Evolutionary conservation across 805 yeast genomes (phyloP), one percentile per base, ranked within the genome.

Genomic region (Candida piceae): DNA sequence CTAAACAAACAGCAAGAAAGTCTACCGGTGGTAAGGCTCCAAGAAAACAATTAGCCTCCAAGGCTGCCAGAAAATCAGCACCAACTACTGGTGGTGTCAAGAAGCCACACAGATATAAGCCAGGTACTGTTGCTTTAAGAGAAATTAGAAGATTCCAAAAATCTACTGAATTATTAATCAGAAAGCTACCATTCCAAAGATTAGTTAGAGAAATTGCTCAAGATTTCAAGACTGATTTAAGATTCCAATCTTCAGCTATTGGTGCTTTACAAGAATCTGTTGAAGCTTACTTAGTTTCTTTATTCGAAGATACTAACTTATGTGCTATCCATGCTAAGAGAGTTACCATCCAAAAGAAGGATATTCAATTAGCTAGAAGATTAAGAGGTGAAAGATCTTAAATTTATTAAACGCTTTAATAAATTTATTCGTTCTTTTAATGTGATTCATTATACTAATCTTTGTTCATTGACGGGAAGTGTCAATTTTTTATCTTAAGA

Each of bases 291-390:
- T 75, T 93, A 58, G 96, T 90, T 38, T 86, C 96, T 44, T 70
- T 90, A 60, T 93, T 90, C 55, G 97, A 90, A 75, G 97, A 93
- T 69, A 93, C 97, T 51, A 90, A 89, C 76, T 78, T 90, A 74
- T 93, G 97, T 73, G 97, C 97, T 49, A 86, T 88, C 54, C 98
- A 90, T 70, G 98, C 97, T 60, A 90, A 93, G 81, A 84, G 98
- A 73, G 97, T 90, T 55, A 90, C 98, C 50, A 87, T 90, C 62
- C 96, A 87, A 78, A 90, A 88, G 86, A 89, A 89, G 73, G 98
- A 90, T 69, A 86, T 90, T 66, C 96, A 89, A 64, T 77, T 90
- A 63, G 98, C 97, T 53, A 84, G 97, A 75, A 84, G 97, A 76
- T 80, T 90, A 66, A 83, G 97, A 73, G 97, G 97, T 69, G 95